phyloP scores from a whole-genome alignment of 345 rosid genomes.

The Arabidopsis suecica region DNA sequence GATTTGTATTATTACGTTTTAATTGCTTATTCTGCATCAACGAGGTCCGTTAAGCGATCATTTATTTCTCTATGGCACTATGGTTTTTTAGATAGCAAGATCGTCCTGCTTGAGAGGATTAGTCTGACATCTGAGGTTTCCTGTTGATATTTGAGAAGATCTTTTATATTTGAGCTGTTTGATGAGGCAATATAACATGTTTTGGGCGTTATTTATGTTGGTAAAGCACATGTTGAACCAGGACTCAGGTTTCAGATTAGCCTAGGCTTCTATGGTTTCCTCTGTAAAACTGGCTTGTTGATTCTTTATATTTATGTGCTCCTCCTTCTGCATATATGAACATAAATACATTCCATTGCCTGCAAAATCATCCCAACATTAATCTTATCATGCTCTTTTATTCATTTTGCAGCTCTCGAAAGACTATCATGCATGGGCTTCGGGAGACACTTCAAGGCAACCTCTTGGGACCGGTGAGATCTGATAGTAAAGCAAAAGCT shows the following conservation, averaged over 20 bases:
- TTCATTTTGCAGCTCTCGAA: conserved; percentile 65
- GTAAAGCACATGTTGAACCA: background rate
- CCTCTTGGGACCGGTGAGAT: conserved; percentile 91
- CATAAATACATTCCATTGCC: background rate
- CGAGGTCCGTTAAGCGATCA: background rate
- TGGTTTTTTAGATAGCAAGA: background rate
- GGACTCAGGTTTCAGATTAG: conserved; percentile 1
- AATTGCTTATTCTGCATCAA: background rate
- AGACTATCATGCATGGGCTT: conserved; percentile 94
- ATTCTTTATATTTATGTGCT: background rate
- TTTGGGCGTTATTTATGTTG: background rate
- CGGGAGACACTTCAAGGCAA: conserved; percentile 88
- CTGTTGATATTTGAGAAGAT: background rate
- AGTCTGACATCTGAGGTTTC: background rate
- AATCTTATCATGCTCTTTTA: background rate
- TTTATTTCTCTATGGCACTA: background rate
- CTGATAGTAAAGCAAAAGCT: conserved; percentile 44
- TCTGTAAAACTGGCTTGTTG: conserved; percentile 19
- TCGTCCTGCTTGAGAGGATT: background rate
- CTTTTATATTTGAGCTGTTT: conserved; percentile 9
- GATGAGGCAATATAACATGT: background rate
- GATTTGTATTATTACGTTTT: background rate
- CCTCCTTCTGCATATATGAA: background rate
- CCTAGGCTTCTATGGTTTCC: background rate
- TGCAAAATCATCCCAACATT: background rate